Percentiles rank a stretch among this genome's conserved stretches.
Conservation (phyloP, 1,284 basidiomycete species). For the Pulveroboletus sp. region DNA sequence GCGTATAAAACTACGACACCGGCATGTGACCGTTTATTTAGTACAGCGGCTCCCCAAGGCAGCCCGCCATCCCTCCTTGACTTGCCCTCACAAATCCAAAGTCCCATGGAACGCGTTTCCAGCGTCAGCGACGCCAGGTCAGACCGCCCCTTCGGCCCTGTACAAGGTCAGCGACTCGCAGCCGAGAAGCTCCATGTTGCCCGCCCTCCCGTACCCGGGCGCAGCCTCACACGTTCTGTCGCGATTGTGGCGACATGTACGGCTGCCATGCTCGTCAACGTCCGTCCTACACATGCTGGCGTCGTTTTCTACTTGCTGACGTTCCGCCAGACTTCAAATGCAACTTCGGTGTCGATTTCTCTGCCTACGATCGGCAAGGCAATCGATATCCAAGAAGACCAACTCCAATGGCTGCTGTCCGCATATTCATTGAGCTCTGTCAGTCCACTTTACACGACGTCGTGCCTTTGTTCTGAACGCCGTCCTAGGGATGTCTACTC, state of each 20-base stretch:
- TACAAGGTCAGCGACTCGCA: conserved; percentile 9
- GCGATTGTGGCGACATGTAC: conserved; percentile 53
- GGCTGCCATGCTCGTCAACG: conserved; percentile 55
- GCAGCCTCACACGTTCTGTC: conserved; percentile 37
- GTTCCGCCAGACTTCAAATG: conserved; percentile 42
- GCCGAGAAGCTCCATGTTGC: conserved; percentile 12
- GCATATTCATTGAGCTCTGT: conserved; percentile 53
- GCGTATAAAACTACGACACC: conserved; percentile 29
- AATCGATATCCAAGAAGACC: conserved; percentile 48
- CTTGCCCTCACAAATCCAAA: background rate
- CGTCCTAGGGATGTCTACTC: conserved; percentile 64
- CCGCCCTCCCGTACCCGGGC: background rate
- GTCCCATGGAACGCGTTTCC: conserved; percentile 11
- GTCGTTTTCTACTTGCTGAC: conserved; percentile 1
- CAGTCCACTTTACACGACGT: conserved; percentile 17
- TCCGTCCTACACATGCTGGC: conserved; percentile 30
- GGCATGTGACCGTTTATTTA: background rate
- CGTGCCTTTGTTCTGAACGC: conserved; percentile 15
- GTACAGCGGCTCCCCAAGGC: background rate
- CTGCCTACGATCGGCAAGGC: conserved; percentile 62
- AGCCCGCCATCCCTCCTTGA: background rate
- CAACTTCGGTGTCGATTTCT: conserved; percentile 53
- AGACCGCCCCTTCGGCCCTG: conserved; percentile 19
- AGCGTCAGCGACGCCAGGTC: conserved; percentile 11
- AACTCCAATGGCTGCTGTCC: conserved; percentile 67